These are phyloP conservation scores for Marsdenia floribunda DNA, from an alignment of 257 asterid species.

Conservation along the genomic window DNA sequence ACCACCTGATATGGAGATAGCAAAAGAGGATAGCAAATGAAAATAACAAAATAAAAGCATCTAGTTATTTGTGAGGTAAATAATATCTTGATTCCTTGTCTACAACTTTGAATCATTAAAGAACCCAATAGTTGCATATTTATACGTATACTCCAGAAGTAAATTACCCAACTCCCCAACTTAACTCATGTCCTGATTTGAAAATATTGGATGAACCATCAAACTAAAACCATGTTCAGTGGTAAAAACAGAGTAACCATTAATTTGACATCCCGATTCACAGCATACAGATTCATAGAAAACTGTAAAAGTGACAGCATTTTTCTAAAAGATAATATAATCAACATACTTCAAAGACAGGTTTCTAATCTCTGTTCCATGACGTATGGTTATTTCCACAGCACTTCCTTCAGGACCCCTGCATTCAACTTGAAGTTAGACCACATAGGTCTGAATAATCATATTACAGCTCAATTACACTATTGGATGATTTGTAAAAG, in stretches of 20 bases:
- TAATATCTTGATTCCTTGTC: background rate
- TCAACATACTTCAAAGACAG: conserved; percentile 57
- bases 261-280: background rate
- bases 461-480: background rate
- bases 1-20: background rate
- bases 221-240: background rate
- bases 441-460: background rate
- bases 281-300: background rate
- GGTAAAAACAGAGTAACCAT: background rate
- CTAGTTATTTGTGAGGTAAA: background rate
- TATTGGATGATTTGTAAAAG: background rate
- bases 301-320: background rate
- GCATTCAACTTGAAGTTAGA: conserved; percentile 27
- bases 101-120: background rate
- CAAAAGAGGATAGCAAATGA: background rate
- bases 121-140: background rate
- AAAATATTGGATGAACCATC: background rate
- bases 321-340: conserved; percentile 11
- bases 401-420: conserved; percentile 97
- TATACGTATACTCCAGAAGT: background rate
- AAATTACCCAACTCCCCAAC: background rate
- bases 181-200: background rate
- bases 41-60: background rate
- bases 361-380: conserved; percentile 62
- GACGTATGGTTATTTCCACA: conserved; percentile 64